A percentile compares a stretch with the other conserved stretches of the same genome.
Conservation (phyloP, 1,284 basidiomycete genomes). For the Trametes polyzona region DNA sequence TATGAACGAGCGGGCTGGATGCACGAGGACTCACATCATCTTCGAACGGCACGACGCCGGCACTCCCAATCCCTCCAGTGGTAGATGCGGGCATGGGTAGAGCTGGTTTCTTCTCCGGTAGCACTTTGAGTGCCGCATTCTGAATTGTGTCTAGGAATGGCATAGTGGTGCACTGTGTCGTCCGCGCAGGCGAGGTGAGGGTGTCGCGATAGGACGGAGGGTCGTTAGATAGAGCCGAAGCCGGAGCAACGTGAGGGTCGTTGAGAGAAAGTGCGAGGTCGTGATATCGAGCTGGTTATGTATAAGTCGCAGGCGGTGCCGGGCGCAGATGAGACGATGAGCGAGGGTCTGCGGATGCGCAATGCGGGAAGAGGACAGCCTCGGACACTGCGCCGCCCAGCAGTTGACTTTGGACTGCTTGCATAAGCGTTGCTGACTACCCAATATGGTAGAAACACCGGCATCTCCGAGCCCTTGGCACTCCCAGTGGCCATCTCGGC, state of each 20-base stretch:
- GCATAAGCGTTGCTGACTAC: constrained; percentile 13
- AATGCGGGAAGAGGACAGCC: constrained; percentile 24
- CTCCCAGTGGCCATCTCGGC: not conserved
- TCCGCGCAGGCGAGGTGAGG: not conserved
- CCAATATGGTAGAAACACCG: not conserved
- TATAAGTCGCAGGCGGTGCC: not conserved
- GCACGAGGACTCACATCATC: constrained; percentile 61
- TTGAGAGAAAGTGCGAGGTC: constrained; percentile 3
- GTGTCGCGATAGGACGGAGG: not conserved
- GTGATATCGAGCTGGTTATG: constrained; percentile 4
- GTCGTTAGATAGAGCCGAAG: constrained; percentile 5
- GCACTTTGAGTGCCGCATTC: constrained; percentile 30
- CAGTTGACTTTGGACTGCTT: constrained; percentile 12
- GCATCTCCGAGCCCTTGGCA: too few species aligned
- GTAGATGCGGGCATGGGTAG: constrained; percentile 33
- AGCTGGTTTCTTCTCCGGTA: constrained; percentile 34
- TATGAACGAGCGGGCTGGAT: not conserved
- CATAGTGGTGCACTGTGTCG: constrained; percentile 20
- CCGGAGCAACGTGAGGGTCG: constrained; percentile 8
- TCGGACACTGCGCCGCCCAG: constrained; percentile 3
- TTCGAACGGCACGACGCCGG: constrained; percentile 63
- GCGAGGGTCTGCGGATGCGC: constrained; percentile 16
- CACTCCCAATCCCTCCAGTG: constrained; percentile 52
- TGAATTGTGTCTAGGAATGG: constrained; percentile 35
- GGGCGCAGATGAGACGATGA: constrained; percentile 2